Base-by-base conservation (phyloP, 768 basidiomycete genomes). In the Russula sp. region DNA sequence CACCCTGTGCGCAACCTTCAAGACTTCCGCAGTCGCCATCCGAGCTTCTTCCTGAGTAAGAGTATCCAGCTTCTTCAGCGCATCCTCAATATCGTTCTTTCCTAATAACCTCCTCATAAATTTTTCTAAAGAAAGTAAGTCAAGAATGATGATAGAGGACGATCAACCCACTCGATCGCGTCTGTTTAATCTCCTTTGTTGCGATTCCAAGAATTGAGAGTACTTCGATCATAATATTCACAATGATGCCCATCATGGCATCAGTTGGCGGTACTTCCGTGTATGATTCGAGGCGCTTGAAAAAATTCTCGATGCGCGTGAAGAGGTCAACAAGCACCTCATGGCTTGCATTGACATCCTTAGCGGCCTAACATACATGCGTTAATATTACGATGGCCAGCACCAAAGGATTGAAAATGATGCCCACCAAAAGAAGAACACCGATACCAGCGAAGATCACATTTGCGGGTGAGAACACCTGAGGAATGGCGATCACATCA, bases 281-380 rank as follows among this genome's bases (percentile, higher is more conserved):
- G 6, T 49, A 60, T n/a, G 22, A 54, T 10, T 48, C 53, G 22
- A 60, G 60, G 5, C 53, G 53, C 38, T 18, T 58, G n/a, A 58
- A 50, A n/a, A 56, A 56, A 13, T 7, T 22, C 39, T 60, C 53
- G 16, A 56, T 13, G 2, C 45, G 59, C 29, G 39, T 22, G n/a
- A 60, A 55, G 18, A 60, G 10, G 10, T 48, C 38, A 22, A 60
- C 3, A 9, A 60, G 53, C n/a, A 34, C 32, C 5, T 38, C 52
- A 18, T 60, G 46, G 38, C 38, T 55, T 16, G 52, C 20, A 2
- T 41, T 39, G 2, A 48, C 20, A 18, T 55, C 39, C 13, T 55
- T 55, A 16, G 52, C 59, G 3, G 53, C 53, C 59, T 60, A 48
- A 41, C 2, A 14, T 22, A 39, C 2, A 14, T 22, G 32, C 11